Base-by-base conservation (phyloP, 2,329 filamentous ascomycete species). In the Colletotrichum tropicicola region DNA sequence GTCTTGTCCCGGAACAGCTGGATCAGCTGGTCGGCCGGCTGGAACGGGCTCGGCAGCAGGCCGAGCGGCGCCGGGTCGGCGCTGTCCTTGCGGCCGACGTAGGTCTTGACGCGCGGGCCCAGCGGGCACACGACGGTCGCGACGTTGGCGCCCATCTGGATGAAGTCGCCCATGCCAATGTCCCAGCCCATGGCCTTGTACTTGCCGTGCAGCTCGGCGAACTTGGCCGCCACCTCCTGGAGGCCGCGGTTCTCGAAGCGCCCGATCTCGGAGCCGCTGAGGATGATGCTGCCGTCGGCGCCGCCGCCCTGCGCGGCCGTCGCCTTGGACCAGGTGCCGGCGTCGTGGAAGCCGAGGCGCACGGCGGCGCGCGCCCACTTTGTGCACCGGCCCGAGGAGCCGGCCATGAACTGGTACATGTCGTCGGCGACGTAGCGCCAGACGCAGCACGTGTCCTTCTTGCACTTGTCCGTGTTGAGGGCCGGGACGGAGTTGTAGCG, bases 131-230 rank as follows among this genome's bases (percentile, higher is more conserved):
- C 78, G 5, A 84, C 79, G 10, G 83, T 82, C 17, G 83, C 85
- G 41, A 85, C 77, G 61, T 74, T 84, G 74, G 77, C 77, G 2
- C 83, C 83, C 71, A 87, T 82, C 71, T 87, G 85, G 41, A 86
- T 80, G 6, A 88, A 77, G 69, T 88, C 86, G 30, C 84, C 85
- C 68, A 83, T 83, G 6, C 80, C 78, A 17, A 88, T 79, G n/a
- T 72, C 65, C 30, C 70, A 74, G 39, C 66, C 66, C 55, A 57
- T 43, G 19, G 30, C 37, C 37, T 59, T 59, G 68, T 80, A 84
- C 68, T 82, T 80, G 27, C 72, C 55, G 65, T 80, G 80, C 60
- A 85, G 76, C 8, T 67, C 65, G 10, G 75, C 71, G 37, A 83
- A 78, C 41, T 78, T 70, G 7, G 52, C 65, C 21, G 81, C 79